Evolutionary conservation across 768 basidiomycete species (phyloP), one percentile per base, ranked within the genome.

Genomic region (Hypsizygus marmoreus): DNA sequence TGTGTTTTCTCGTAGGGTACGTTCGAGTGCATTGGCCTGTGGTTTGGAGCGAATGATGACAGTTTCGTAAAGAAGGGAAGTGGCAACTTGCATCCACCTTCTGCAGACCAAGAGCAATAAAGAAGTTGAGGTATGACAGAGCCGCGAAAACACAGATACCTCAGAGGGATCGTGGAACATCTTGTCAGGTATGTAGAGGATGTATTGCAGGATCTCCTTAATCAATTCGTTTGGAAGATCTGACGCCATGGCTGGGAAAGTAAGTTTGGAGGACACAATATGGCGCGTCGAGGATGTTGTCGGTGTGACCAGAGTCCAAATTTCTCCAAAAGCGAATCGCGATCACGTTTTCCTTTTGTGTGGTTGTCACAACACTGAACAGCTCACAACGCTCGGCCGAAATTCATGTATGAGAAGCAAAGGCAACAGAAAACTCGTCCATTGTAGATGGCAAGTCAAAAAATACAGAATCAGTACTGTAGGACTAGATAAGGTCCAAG

Each of bases 21-120:
- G 12, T 25, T 43, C 57, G 16, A 66, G 57, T 0, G 61, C 59
- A 19, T 59, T 51, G 3, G 61, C 57, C n/a, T 61, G 58, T 7
- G 58, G 55, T 14, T 48, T 57, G 5, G 61, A 62, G 16, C 59
- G 59, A 1, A 63, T 43, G 14, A 63, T 45, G 6, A 62, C 58
- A 10, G 53, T 47, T 28, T 55, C 33, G 41, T 65, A 65, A 4
- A 65, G 57, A 7, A 61, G 52, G 2, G 60, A 59, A 0, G 57
- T 64, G 3, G 54, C 51, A 13, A 62, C 56, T 22, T 59, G 60
- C 23, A 60, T 56, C 63, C 63, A 64, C 9, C 47, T 40, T 34
- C 61, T 64, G 43, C 51, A 59, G 2, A 61, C 57, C 9, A 59
- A 32, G 17, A 64, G 57, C 28, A 45, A 47, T 2, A 45, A 51